Evolutionary conservation across 352 stramenopile genomes (phyloP).

Genomic region (Globisporangium alternatum): DNA sequence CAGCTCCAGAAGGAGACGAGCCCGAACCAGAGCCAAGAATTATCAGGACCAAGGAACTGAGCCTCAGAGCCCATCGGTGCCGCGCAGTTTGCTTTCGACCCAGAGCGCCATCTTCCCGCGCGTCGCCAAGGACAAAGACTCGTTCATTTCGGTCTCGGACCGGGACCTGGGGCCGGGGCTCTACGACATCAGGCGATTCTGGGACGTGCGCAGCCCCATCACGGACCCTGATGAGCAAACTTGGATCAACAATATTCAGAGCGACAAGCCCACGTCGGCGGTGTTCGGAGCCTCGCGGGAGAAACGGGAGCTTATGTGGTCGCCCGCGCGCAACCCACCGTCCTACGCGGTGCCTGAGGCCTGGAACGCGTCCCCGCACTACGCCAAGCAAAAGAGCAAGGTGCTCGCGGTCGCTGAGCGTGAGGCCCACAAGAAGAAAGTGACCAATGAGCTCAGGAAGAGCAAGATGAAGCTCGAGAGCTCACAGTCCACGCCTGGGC

Average conservation of each 20-base stretch:
- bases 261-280: conserved; percentile 28
- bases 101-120: conserved; percentile 17
- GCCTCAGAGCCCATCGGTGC: not conserved
- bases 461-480: not conserved
- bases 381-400: conserved; percentile 51
- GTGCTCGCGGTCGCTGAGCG: conserved; percentile 28
- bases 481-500: conserved; percentile 2
- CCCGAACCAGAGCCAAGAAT: not conserved
- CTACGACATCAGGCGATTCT: conserved; percentile 52
- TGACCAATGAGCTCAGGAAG: not conserved
- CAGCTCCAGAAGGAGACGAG: not conserved
- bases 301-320: conserved; percentile 48
- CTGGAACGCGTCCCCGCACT: conserved; percentile 57
- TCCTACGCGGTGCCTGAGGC: conserved; percentile 34
- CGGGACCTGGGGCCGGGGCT: conserved; percentile 20
- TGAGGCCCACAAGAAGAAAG: conserved; percentile 11
- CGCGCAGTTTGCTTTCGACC: conserved; percentile 7
- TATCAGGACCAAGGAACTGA: not conserved
- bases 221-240: not conserved
- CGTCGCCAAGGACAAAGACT: conserved; percentile 5
- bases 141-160: conserved; percentile 3
- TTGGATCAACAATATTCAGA: not conserved
- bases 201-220: conserved; percentile 22
- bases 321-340: conserved; percentile 31
- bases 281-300: conserved; percentile 43